Conservation (phyloP, 2,329 filamentous ascomycete species). For the Aspergillus sp. region DNA sequence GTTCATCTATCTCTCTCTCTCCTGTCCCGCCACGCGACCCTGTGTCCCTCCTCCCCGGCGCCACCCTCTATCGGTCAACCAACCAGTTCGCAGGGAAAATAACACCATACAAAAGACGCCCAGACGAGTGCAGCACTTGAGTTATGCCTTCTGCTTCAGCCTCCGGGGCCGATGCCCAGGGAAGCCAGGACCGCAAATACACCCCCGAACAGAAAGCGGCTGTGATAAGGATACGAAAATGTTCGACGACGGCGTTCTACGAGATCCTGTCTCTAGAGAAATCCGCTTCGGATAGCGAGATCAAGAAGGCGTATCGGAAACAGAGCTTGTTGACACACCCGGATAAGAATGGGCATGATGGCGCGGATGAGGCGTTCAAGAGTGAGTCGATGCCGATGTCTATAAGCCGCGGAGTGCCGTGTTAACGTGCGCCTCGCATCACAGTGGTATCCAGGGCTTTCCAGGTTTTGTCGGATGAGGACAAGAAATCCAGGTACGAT, state of each 20-base stretch:
- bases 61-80: too few species aligned
- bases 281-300: slow-evolving; percentile 65
- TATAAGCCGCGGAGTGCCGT: not conserved
- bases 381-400: slow-evolving; percentile 38
- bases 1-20: not conserved
- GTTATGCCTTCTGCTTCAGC: slow-evolving; percentile 37
- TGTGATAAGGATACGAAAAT: slow-evolving; percentile 78
- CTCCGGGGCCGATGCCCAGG: slow-evolving; percentile 40
- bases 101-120: too few species aligned
- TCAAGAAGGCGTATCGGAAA: slow-evolving; percentile 97
- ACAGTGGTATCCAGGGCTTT: slow-evolving; percentile 84
- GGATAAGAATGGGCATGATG: slow-evolving; percentile 94
- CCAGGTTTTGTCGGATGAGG: slow-evolving; percentile 81
- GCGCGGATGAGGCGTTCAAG: slow-evolving; percentile 97
- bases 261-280: slow-evolving; percentile 74
- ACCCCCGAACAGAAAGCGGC: slow-evolving; percentile 87
- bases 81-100: too few species aligned
- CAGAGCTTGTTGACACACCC: slow-evolving; percentile 90
- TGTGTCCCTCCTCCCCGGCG: slow-evolving; percentile 1
- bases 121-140: too few species aligned
- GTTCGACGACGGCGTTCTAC: slow-evolving; percentile 81
- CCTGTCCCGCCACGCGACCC: slow-evolving; percentile 1
- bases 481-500: slow-evolving; percentile 85
- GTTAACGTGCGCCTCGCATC: not conserved
- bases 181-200: slow-evolving; percentile 51